Percentiles rank a stretch among this genome's conserved stretches.
Conservation (phyloP, 2,329 filamentous ascomycete genomes). For the Alternaria sp. region DNA sequence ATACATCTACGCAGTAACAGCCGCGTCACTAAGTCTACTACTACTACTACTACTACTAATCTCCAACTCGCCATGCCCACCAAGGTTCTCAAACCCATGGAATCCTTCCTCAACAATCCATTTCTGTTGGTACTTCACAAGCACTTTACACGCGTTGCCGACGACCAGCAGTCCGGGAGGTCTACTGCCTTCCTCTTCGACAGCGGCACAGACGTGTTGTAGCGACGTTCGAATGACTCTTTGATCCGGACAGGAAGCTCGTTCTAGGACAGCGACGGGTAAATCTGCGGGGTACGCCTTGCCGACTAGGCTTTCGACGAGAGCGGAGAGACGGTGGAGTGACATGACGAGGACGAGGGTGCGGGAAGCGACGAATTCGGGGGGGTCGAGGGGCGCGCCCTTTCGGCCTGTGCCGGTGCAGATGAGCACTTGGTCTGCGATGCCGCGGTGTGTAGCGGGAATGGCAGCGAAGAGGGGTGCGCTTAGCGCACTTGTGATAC, state of each 20-base stretch:
- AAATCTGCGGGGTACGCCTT: conserved; percentile 75
- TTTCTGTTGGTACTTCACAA: conserved; percentile 68
- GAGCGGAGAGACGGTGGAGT: conserved; percentile 78
- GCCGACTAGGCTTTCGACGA: conserved; percentile 71
- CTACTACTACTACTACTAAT: conserved; percentile 23
- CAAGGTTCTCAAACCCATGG: conserved; percentile 67
- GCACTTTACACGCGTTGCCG: conserved; percentile 80
- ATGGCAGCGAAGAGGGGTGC: conserved; percentile 90
- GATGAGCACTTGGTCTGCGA: conserved; percentile 92
- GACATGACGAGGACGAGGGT: conserved; percentile 97
- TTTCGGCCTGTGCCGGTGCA: conserved; percentile 96
- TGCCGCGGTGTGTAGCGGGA: conserved; percentile 85
- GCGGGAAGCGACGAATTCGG: conserved; percentile 75
- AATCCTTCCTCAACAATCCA: conserved; percentile 94
- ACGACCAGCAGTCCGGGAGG: conserved; percentile 90
- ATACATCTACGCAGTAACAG: conserved; percentile 13
- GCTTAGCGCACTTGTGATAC: conserved; percentile 86
- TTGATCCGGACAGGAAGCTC: conserved; percentile 93
- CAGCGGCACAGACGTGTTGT: conserved; percentile 77
- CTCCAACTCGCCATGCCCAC: conserved; percentile 34
- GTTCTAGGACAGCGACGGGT: conserved; percentile 90
- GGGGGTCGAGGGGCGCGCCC: conserved; percentile 81
- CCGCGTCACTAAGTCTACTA: conserved; percentile 20
- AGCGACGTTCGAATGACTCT: conserved; percentile 89
- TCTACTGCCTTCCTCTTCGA: conserved; percentile 87